Percentiles rank a stretch among this genome's conserved stretches.
These are phyloP conservation scores for Trichoderma endophyticum DNA, from an alignment of 2,329 filamentous ascomycete species.

Conservation along the genomic window DNA sequence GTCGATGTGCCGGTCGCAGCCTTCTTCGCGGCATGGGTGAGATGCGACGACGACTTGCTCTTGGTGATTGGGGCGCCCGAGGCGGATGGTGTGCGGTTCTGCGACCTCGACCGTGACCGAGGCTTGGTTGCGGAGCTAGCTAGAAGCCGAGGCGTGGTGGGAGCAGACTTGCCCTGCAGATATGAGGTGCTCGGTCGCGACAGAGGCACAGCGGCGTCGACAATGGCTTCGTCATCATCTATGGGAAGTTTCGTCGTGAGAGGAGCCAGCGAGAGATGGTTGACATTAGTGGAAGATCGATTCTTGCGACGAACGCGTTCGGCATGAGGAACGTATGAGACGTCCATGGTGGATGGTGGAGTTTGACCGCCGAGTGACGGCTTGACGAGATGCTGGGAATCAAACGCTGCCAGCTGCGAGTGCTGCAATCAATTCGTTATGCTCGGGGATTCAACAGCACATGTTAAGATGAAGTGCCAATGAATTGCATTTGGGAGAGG, in stretches of 20 bases:
- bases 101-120: conserved; percentile 45
- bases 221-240: conserved; percentile 49
- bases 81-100: conserved; percentile 40
- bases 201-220: conserved; percentile 35
- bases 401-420: background rate
- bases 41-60: conserved; percentile 62
- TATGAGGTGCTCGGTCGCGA: conserved; percentile 45
- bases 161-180: conserved; percentile 60
- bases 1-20: conserved; percentile 33
- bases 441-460: background rate
- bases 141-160: conserved; percentile 62
- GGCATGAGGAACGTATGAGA: conserved; percentile 59
- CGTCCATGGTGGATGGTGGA: conserved; percentile 44
- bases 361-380: background rate
- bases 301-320: conserved; percentile 56
- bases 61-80: conserved; percentile 46
- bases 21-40: conserved; percentile 33
- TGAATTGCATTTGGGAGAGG: background rate
- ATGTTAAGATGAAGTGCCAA: background rate
- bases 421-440: background rate
- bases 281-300: conserved; percentile 56
- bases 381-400: background rate
- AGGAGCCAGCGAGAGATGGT: conserved; percentile 61
- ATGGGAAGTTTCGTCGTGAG: conserved; percentile 60
- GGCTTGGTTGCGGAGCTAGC: conserved; percentile 51